Evolutionary conservation across 169 alveolate genomes (phyloP), one percentile per base, ranked within the genome.

Genomic region (Plasmodium yoelii): DNA sequence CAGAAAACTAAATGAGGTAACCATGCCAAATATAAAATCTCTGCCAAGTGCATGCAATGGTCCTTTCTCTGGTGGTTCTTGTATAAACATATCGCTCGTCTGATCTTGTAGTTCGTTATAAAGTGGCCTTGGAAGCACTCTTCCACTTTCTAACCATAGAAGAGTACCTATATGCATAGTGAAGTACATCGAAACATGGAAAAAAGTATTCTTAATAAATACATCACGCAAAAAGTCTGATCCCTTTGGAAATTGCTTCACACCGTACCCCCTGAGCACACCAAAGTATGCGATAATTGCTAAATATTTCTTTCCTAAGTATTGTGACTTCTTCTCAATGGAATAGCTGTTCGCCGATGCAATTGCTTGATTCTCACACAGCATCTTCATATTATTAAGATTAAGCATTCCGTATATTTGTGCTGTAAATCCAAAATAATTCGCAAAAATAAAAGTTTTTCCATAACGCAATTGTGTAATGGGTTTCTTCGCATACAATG

Each of bases 381-480:
- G 26, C 44, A 61, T 73, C 19, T 73, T 74, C 55, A 74, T 61
- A 60, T 60, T 74, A 61, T 74, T 61, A 44, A 61, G 63, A 61
- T 74, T 74, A 61, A 74, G 63, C 8, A 74, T 28, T 26, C 64
- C 44, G 18, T 5, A 34, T 13, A 56, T 47, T 13, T 60, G 51
- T 22, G 73, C 18, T 10, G 22, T 7, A 22, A 74, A 22, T 44
- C 42, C 63, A 44, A 60, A 63, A 46, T 60, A 60, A 13, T 74
- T 74, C 15, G 74, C 18, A 13, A 74, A 74, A 56, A 74, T 42
- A 24, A 73, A 73, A 2, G 87, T 42, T 59, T 73, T 73, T 59
- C 87, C 87, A 73, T 57, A 73, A 18, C 61, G 59, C 59, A 73
- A 59, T 34, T 73, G 87, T n/a, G 68, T 64, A 59, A 73, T 73